These are phyloP conservation scores for Penicillium sclerotigenum DNA, from an alignment of 2,329 filamentous ascomycete genomes.

Conservation along the genomic window DNA sequence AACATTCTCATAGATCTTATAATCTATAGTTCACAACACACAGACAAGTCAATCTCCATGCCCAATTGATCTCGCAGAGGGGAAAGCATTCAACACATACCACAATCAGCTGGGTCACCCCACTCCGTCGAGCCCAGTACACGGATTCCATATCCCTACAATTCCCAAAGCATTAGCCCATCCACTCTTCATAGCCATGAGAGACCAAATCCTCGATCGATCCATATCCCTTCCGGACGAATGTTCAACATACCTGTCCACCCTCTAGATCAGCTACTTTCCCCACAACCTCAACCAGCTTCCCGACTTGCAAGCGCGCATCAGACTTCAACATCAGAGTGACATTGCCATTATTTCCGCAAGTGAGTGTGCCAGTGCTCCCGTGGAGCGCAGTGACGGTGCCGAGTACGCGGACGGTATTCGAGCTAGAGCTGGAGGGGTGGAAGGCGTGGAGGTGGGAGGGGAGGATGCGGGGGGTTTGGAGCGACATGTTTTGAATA, in stretches of 20 bases:
- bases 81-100: slow-evolving; percentile 26
- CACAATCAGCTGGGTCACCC: slow-evolving; percentile 40
- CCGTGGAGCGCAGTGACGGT: slow-evolving; percentile 79
- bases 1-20: slow-evolving; percentile 69
- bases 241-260: slow-evolving; percentile 32
- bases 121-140: slow-evolving; percentile 44
- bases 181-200: neutral
- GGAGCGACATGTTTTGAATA: slow-evolving; percentile 61
- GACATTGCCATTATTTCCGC: slow-evolving; percentile 65
- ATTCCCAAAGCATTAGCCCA: slow-evolving; percentile 2
- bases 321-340: slow-evolving; percentile 67
- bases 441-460: slow-evolving; percentile 74
- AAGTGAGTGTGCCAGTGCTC: slow-evolving; percentile 75
- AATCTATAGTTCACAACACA: slow-evolving; percentile 55
- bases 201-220: neutral
- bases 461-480: slow-evolving; percentile 79
- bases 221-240: neutral
- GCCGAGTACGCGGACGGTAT: slow-evolving; percentile 75
- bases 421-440: slow-evolving; percentile 41
- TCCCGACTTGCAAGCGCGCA: slow-evolving; percentile 45
- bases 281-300: slow-evolving; percentile 47
- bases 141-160: slow-evolving; percentile 40
- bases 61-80: neutral
- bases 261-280: slow-evolving; percentile 45
- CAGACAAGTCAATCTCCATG: neutral